Evolutionary conservation across 2,329 filamentous ascomycete species (phyloP).

Genomic region (Ophiostoma ulmi): DNA sequence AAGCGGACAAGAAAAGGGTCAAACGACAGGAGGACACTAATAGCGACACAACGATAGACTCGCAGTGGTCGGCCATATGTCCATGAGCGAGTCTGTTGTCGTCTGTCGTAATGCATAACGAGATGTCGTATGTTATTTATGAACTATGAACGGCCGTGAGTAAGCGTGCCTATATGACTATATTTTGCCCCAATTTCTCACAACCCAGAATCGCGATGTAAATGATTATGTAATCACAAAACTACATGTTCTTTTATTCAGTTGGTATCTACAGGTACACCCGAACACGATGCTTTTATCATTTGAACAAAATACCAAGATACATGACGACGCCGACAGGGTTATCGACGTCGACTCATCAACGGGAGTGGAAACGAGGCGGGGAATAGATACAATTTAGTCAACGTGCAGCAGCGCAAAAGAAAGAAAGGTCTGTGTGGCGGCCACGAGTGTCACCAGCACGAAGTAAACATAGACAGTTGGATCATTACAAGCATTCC

Average conservation of each 20-base stretch:
- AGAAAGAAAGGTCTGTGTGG: slow-evolving; percentile 8
- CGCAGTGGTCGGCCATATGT: slow-evolving; percentile 4
- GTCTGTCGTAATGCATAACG: not conserved
- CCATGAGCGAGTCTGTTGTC: not conserved
- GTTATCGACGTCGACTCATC: not conserved
- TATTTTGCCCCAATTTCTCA: not conserved
- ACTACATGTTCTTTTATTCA: too few species aligned
- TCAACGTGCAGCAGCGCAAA: slow-evolving; percentile 1
- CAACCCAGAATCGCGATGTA: not conserved
- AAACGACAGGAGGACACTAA: not conserved
- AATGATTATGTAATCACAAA: not conserved
- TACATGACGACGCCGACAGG: not conserved
- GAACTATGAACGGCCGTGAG: not conserved
- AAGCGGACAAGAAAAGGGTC: not conserved
- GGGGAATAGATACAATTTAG: slow-evolving; percentile 11
- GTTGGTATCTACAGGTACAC: too few species aligned
- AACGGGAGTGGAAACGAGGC: not conserved
- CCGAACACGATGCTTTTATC: not conserved
- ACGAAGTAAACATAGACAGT: not conserved
- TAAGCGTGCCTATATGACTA: not conserved
- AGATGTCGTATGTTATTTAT: slow-evolving; percentile 1
- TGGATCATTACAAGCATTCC: too few species aligned
- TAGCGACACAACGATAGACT: not conserved
- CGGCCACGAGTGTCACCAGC: not conserved
- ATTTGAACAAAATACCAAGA: not conserved